Conservation (phyloP, 2,329 filamentous ascomycete genomes). For the Paecilomyces niveus region DNA sequence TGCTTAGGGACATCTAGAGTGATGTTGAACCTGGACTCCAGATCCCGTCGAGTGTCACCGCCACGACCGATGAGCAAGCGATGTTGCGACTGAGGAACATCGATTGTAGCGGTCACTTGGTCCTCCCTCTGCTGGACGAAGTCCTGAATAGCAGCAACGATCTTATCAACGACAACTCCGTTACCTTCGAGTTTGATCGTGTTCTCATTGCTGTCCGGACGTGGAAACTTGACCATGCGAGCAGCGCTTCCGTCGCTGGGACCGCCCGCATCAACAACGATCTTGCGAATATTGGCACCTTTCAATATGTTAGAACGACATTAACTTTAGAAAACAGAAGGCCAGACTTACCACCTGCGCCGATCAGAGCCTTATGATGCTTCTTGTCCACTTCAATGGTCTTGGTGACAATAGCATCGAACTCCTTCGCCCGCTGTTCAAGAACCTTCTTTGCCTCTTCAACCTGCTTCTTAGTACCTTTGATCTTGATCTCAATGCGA, state of each 20-base stretch:
- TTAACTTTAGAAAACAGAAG: background rate
- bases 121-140: constrained; percentile 79
- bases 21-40: constrained; percentile 82
- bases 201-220: constrained; percentile 73
- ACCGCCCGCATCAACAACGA: constrained; percentile 81
- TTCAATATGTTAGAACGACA: background rate
- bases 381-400: constrained; percentile 90
- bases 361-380: constrained; percentile 80
- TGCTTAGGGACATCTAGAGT: constrained; percentile 87
- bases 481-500: constrained; percentile 79
- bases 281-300: constrained; percentile 79
- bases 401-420: constrained; percentile 81
- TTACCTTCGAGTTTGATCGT: constrained; percentile 84
- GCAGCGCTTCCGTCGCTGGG: constrained; percentile 80
- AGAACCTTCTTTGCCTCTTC: constrained; percentile 86
- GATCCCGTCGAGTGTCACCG: constrained; percentile 74
- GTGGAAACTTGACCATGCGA: constrained; percentile 90
- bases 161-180: constrained; percentile 77
- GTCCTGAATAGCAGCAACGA: constrained; percentile 70
- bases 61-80: constrained; percentile 84
- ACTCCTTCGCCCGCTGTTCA: constrained; percentile 76
- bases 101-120: constrained; percentile 69
- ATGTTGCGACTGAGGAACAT: constrained; percentile 86
- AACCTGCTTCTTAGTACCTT: constrained; percentile 86
- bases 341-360: constrained; percentile 64